phyloP scores from a whole-genome alignment of 345 rosid genomes.

The Sisymbrium altissimum region DNA sequence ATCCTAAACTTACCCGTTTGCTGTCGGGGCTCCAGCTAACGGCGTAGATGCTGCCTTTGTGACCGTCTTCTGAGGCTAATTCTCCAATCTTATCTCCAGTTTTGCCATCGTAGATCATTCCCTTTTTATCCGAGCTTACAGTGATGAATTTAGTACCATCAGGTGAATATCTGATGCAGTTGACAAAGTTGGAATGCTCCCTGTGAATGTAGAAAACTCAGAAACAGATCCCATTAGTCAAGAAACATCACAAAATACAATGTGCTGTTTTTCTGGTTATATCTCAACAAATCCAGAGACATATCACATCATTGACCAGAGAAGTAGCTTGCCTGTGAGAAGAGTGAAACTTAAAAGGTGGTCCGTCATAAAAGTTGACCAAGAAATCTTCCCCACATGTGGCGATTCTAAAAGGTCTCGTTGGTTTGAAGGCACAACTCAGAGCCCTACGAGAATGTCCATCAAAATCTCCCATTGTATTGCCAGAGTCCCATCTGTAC shows the following conservation, averaged over 20 bases:
- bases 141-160: slow-evolving; percentile 89
- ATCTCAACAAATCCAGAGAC: background rate
- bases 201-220: slow-evolving; percentile 38
- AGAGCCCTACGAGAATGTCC: slow-evolving; percentile 89
- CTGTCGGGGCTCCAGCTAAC: slow-evolving; percentile 93
- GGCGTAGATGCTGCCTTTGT: slow-evolving; percentile 87
- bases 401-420: slow-evolving; percentile 82
- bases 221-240: slow-evolving; percentile 9
- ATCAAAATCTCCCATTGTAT: slow-evolving; percentile 90
- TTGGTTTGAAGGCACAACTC: slow-evolving; percentile 89
- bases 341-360: slow-evolving; percentile 91
- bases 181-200: slow-evolving; percentile 88
- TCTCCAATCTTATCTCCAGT: slow-evolving; percentile 73
- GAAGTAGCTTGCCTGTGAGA: slow-evolving; percentile 60
- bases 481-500: slow-evolving; percentile 92
- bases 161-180: slow-evolving; percentile 86
- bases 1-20: slow-evolving; percentile 58
- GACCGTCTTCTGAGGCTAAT: slow-evolving; percentile 69
- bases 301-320: background rate
- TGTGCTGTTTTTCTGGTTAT: background rate
- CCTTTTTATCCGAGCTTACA: slow-evolving; percentile 91
- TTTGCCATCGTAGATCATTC: slow-evolving; percentile 75
- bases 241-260: background rate
- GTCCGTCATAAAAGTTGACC: slow-evolving; percentile 91
- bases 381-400: slow-evolving; percentile 95